Base-by-base conservation (phyloP, 1,284 basidiomycete species). In the Neonothopanus nambi region DNA sequence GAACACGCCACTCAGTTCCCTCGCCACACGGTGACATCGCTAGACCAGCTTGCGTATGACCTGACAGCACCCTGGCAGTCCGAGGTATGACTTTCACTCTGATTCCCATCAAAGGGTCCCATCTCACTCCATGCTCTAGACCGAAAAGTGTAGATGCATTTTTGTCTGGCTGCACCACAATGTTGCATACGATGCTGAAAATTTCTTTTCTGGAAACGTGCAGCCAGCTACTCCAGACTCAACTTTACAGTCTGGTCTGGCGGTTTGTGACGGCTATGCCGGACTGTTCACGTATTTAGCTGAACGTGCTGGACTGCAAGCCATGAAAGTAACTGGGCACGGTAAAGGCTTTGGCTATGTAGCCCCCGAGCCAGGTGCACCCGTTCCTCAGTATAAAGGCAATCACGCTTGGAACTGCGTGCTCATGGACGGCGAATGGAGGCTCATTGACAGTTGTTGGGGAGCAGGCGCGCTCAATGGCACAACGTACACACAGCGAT, bases 341-440 rank as follows among this genome's bases (percentile, higher is more conserved):
- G 76, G 75, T n/a, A 77, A 78, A 57, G 75, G 76, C 11, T 66
- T 69, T 37, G 75, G 75, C 26, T 75, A 73, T 55, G 50, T 55
- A 24, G 57, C 70, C n/a, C 61, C 69, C 15, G 56, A 49, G 3
- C 66, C 69, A 17, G 68, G 61, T 39, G 63, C 65, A 30, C 69
- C 67, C 5, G 50, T 67, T 5, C 75, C 75, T 17, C 59, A 63
- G 20, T 69, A 68, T 57, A 59, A 63, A 11, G 62, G 59, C 23
- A 73, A 72, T 56, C 76, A 78, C 57, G 76, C 75, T n/a, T 78
- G 76, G 76, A 77, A 77, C 52, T 72, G 70, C 58, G 67, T 72
- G 17, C 62, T 67, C 21, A 63, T 75, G 60, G 71, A 75, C 54
- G 73, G 67, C 41, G 67, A 71, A 47, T 78, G 76, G 75, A 69